Base-by-base conservation (phyloP, 805 yeast genomes). In the Candida jianshihensis region DNA sequence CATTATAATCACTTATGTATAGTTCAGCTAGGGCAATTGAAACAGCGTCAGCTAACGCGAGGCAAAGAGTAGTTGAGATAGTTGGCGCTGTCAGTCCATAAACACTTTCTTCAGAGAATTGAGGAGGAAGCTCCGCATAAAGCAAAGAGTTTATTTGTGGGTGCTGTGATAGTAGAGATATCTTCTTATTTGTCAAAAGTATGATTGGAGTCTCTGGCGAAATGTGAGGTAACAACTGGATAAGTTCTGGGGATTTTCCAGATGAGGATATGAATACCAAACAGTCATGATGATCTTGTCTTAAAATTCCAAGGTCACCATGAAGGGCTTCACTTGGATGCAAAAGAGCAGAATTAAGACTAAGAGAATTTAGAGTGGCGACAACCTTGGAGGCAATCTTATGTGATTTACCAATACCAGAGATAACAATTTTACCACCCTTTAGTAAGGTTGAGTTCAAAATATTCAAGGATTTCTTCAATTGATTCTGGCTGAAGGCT, bases 21-120 rank as follows among this genome's bases (percentile, higher is more conserved):
- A 80, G 54, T 51, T 86, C 92, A 33, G 79, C 71, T 18, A 88
- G 60, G 0, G 95, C 82, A 33, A 88, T 70, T 26, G 83, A 73
- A 13, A 82, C 72, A 1, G 94, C 84, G 53, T 88, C 96, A 9
- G 92, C 81, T 29, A 86, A 61, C 0, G 84, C 77, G 33, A 87
- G 60, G 40, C 88, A 73, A 19, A 88, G 63, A 0, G 95, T 82
- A 2, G 95, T 81, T 5, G 94, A 77, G 5, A 87, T 73, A 0
- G 96, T 87, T 1, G 96, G 96, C 0, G 96, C 95, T 8, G 88
- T 81, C 20, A 87, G 56, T 0, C 96, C 96, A 49, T 82, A 84
- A 4, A 69, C 57, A 15, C 70, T 67, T 37, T 53, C 52, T 42
- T 87, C 96, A 20, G 71, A 63, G 39, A 78, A 65, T 26, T 64